Percentiles rank a stretch among this genome's conserved stretches.
Conservation (phyloP, 202 grass and related monocot genomes). For the Zizania palustris region DNA sequence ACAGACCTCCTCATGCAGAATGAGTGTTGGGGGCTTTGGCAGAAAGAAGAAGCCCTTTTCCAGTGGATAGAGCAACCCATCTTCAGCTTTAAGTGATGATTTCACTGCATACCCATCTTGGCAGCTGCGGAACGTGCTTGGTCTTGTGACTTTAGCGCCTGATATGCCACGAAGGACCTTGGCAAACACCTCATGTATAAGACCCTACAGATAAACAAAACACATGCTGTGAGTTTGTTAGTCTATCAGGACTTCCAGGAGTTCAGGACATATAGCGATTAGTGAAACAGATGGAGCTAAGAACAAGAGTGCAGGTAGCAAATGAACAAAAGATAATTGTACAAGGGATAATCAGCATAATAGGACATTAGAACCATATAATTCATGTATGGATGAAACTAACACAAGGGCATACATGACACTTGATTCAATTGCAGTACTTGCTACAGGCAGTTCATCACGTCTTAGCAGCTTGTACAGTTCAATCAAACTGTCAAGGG, state of each 20-base stretch:
- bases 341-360: neutral
- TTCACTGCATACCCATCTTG: conserved; percentile 82
- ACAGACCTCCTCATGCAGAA: conserved; percentile 80
- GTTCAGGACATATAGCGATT: conserved; percentile 15
- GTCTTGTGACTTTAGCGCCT: conserved; percentile 73
- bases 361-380: neutral
- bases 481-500: too few relatives aligned
- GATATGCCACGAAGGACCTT: conserved; percentile 70
- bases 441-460: neutral
- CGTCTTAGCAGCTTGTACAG: neutral
- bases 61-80: conserved; percentile 77
- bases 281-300: neutral
- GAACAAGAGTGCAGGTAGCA: conserved; percentile 19
- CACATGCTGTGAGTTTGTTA: too few relatives aligned
- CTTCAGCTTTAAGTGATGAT: conserved; percentile 91
- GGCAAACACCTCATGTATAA: conserved; percentile 73
- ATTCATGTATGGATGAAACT: neutral
- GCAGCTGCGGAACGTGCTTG: conserved; percentile 64
- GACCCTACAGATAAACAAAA: conserved; percentile 52
- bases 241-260: too few relatives aligned
- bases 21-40: conserved; percentile 79
- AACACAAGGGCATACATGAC: neutral
- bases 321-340: neutral
- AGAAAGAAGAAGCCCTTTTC: conserved; percentile 92
- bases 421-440: conserved; percentile 4